A percentile compares a stretch with the other conserved stretches of the same genome.
These are phyloP conservation scores for Escallonia rubra DNA, from an alignment of 129 eudicot genomes.

Conservation along the genomic window DNA sequence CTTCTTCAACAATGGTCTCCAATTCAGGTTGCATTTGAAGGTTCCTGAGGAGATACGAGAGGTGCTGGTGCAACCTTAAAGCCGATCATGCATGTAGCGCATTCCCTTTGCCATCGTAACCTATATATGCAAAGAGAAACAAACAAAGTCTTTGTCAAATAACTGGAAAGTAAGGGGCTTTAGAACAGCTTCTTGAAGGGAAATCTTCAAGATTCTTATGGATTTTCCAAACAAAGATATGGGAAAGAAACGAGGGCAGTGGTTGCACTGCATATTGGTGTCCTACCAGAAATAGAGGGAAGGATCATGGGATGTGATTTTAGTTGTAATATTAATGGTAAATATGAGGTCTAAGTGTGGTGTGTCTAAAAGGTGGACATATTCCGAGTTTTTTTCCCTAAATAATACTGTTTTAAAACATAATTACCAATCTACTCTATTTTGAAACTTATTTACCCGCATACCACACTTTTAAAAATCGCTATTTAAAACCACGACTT, in stretches of 20 bases:
- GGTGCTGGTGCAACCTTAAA: conserved; percentile 20
- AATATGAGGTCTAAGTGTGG: conserved; percentile 7
- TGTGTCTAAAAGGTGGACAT: background rate
- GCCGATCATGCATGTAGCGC: conserved; percentile 14
- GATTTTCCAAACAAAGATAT: too few species aligned
- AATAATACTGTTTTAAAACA: too few species aligned
- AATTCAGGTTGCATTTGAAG: conserved; percentile 26
- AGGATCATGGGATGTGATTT: background rate
- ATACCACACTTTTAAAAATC: too few species aligned
- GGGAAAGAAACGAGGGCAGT: background rate
- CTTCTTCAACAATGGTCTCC: conserved; percentile 31
- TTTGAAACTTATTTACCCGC: too few species aligned
- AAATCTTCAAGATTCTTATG: background rate
- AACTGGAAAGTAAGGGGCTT: too few species aligned
- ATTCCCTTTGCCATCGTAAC: conserved; percentile 10
- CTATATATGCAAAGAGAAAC: background rate
- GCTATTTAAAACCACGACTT: too few species aligned
- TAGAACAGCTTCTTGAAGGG: background rate
- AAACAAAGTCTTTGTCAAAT: background rate
- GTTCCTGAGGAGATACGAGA: conserved; percentile 18
- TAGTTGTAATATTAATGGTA: background rate
- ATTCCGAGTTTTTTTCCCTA: too few species aligned
- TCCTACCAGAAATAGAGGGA: background rate
- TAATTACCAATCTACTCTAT: too few species aligned
- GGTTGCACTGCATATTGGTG: background rate